Percentiles rank a stretch among this genome's conserved stretches.
phyloP scores from a whole-genome alignment of 305 asterid genomes.

The Nicotiana rustica region DNA sequence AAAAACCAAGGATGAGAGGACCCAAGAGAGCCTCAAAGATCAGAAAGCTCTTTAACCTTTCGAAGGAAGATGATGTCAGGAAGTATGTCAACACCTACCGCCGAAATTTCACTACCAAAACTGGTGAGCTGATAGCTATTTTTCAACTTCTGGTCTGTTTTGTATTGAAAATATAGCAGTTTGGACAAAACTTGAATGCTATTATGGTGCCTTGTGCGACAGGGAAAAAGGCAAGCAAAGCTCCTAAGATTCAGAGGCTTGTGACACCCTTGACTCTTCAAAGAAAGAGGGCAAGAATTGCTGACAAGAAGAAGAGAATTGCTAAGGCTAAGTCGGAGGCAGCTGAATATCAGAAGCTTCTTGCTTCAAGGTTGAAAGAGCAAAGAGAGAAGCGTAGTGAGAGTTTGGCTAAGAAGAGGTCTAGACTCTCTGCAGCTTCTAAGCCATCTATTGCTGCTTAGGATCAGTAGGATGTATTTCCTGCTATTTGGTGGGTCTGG shows the following conservation, averaged over 20 bases:
- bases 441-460: constrained; percentile 46
- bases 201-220: neutral
- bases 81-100: constrained; percentile 54
- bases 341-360: constrained; percentile 53
- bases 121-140: constrained; percentile 36
- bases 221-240: constrained; percentile 53
- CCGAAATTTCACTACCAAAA: constrained; percentile 43
- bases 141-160: neutral
- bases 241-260: constrained; percentile 54
- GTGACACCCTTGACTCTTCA: constrained; percentile 54
- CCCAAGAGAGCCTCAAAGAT: constrained; percentile 58
- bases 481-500: neutral
- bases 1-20: constrained; percentile 57
- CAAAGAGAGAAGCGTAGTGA: constrained; percentile 53
- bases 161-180: neutral
- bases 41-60: constrained; percentile 50
- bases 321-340: constrained; percentile 54
- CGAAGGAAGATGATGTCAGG: constrained; percentile 52
- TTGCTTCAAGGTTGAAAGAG: constrained; percentile 52
- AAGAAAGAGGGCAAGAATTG: constrained; percentile 55
- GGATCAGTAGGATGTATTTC: neutral
- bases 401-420: constrained; percentile 55
- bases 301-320: constrained; percentile 52
- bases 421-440: constrained; percentile 50
- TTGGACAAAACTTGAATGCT: neutral